Percentiles rank a stretch among this genome's conserved stretches.
These are phyloP conservation scores for Cucurbita moschata DNA, from an alignment of 306 rosid species.

Conservation along the genomic window DNA sequence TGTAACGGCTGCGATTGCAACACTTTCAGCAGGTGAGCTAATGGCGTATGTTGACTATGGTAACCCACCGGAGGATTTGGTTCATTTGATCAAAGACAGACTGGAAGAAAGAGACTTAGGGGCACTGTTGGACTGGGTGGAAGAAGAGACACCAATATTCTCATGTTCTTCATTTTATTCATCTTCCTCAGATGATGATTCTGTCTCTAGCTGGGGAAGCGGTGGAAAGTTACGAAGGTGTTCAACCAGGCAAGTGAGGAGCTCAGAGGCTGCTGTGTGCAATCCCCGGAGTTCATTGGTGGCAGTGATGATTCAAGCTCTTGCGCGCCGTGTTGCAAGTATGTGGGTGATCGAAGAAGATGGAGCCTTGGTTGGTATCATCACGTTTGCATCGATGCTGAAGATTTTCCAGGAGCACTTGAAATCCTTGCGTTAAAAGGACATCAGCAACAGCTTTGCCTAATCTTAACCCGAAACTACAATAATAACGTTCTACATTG, in stretches of 20 bases:
- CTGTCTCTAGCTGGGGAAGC: constrained; percentile 23
- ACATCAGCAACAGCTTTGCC: neutral
- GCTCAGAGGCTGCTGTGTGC: constrained; percentile 61
- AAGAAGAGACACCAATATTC: constrained; percentile 33
- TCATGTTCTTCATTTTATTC: constrained; percentile 42
- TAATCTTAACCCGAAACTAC: neutral
- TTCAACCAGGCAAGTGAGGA: constrained; percentile 42
- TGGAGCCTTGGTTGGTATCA: constrained; percentile 53
- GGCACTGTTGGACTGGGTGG: constrained; percentile 39
- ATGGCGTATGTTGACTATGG: constrained; percentile 55
- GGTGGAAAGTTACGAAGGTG: constrained; percentile 32
- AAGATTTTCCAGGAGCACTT: constrained; percentile 51
- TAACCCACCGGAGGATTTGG: constrained; percentile 60
- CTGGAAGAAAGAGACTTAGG: constrained; percentile 27
- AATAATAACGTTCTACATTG: neutral
- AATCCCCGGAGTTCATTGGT: constrained; percentile 68
- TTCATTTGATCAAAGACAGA: constrained; percentile 52
- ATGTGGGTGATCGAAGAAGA: constrained; percentile 82
- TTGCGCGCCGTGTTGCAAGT: constrained; percentile 54
- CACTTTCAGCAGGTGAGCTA: constrained; percentile 63
- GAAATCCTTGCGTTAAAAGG: constrained; percentile 18
- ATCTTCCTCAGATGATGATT: constrained; percentile 64
- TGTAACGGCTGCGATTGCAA: constrained; percentile 32
- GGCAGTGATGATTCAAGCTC: constrained; percentile 85
- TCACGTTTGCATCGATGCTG: constrained; percentile 48